These are phyloP conservation scores for Hypholoma sublateritium DNA, from an alignment of 768 basidiomycete genomes.

Conservation along the genomic window DNA sequence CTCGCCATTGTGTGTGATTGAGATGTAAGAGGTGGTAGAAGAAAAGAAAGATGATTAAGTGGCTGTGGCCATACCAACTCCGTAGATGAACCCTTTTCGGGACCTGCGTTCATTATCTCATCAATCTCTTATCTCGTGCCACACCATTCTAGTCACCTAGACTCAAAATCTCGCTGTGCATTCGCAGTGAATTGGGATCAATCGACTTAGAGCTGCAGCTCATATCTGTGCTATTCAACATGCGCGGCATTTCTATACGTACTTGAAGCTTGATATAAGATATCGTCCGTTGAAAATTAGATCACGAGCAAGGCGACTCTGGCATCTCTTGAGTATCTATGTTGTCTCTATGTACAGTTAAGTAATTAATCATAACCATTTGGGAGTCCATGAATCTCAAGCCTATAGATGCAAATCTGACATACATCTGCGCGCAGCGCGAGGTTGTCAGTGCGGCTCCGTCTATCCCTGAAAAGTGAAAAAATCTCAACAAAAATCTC, in stretches of 20 bases:
- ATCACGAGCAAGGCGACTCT: too few relatives aligned
- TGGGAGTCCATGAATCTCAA: too few relatives aligned
- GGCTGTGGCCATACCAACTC: conserved; percentile 16
- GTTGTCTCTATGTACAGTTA: too few relatives aligned
- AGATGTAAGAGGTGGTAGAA: conserved; percentile 21
- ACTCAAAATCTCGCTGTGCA: neutral
- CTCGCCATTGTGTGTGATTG: conserved; percentile 20
- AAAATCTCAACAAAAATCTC: too few relatives aligned
- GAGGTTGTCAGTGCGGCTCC: too few relatives aligned
- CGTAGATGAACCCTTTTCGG: conserved; percentile 23
- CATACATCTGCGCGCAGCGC: too few relatives aligned
- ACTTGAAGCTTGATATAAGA: too few relatives aligned
- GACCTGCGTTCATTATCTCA: conserved; percentile 15
- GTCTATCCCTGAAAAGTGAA: too few relatives aligned
- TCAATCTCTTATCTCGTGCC: conserved; percentile 14
- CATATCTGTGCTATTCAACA: neutral
- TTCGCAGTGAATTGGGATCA: neutral
- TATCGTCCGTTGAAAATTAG: too few relatives aligned
- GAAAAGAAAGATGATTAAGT: conserved; percentile 22
- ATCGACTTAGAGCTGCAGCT: neutral
- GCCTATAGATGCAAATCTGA: too few relatives aligned
- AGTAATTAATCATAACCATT: too few relatives aligned
- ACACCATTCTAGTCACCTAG: neutral
- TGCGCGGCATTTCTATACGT: neutral
- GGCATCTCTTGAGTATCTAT: too few relatives aligned